Evolutionary conservation across 1,284 basidiomycete genomes (phyloP), one percentile per base, ranked within the genome.

Genomic region (Tilletiaria anomala): DNA sequence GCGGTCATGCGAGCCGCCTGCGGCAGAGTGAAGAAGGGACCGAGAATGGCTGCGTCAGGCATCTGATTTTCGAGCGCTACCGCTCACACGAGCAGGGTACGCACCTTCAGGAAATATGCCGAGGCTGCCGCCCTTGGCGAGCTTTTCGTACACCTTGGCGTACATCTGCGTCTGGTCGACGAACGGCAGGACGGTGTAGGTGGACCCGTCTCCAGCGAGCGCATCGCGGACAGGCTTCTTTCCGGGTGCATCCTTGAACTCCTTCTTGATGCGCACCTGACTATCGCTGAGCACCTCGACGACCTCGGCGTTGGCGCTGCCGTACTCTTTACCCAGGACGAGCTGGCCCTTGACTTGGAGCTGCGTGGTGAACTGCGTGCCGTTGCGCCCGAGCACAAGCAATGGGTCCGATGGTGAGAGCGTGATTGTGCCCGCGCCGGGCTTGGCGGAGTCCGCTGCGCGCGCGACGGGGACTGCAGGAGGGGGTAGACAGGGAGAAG

Each of bases 81-180:
- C 26, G 5, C 23, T 17, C 12, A 42, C 6, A 31, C 39, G 14
- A 42, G 12, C 15, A 35, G 39, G 18, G 21, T 10, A 18, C 12
- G 10, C n/a, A 83, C 86, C 88, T 79, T 94, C 89, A 35, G 89
- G 89, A 65, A 94, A 94, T 53, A 96, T 91, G 37, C 88, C 62
- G 24, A 67, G 88, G 55, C 81, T 80, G 8, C 86, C 86, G 14
- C 85, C 84, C 42, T 83, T 77, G 46, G 80, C 83, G 46, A 99
- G 72, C 49, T 79, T 78, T 56, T 85, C 75, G 68, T 94, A 99
- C 3, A 97, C 93, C 48, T 86, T 77, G 17, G 81, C 78, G 68
- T 96, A 99, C 80, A 96, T 96, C 48, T 86, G 78, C 48, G 83
- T 78, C 68, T 96, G 89, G 70, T 93, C 82, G 47, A 96, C 78